Evolutionary conservation across 345 rosid genomes (phyloP), one percentile per base, ranked within the genome.

Genomic region (Clausena lansium): DNA sequence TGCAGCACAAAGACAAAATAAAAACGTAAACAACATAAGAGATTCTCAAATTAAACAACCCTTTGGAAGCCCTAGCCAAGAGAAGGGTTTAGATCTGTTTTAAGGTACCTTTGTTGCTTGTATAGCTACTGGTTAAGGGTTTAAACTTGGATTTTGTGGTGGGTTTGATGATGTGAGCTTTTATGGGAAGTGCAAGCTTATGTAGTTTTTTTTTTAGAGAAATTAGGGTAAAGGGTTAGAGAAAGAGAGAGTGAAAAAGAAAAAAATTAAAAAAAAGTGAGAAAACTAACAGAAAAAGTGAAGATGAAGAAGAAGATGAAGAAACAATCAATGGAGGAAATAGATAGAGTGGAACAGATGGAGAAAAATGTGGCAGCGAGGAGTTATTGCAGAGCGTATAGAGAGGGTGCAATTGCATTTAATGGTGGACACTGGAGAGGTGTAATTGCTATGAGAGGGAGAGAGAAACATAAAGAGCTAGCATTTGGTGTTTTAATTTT

Each of bases 401-500:
- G 91, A 88, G 89, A 86, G 89, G 92, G 87, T 89, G 95, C 89
- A 82, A 84, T 78, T 11, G 95, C 95, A 91, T 89, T 91, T 88
- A 91, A 87, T 91, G 87, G 90, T 28, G 84, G 83, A 74, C 84
- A 84, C 77, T 17, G 60, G 39, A 81, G 78, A 33, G 82, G 84
- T 80, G 88, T 85, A 80, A 85, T 83, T 78, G 84, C 84, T 24
- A 70, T 64, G 74, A 24, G 71, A 67, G 70, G 39, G 68, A 75
- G 79, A 82, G 73, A 74, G 77, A 75, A 66, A 77, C 30, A 41
- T 62, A 75, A 76, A 79, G 55, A 45, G 50, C 50, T 13, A 45
- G 50, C 22, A 15, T 77, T 82, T 65, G 68, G 67, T 77, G 71
- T 74, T 15, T 76, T 59, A 60, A 76, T 73, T 74, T 70, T 9